Base-by-base conservation (phyloP, 2,329 filamentous ascomycete species). In the Orbilia oligospora region DNA sequence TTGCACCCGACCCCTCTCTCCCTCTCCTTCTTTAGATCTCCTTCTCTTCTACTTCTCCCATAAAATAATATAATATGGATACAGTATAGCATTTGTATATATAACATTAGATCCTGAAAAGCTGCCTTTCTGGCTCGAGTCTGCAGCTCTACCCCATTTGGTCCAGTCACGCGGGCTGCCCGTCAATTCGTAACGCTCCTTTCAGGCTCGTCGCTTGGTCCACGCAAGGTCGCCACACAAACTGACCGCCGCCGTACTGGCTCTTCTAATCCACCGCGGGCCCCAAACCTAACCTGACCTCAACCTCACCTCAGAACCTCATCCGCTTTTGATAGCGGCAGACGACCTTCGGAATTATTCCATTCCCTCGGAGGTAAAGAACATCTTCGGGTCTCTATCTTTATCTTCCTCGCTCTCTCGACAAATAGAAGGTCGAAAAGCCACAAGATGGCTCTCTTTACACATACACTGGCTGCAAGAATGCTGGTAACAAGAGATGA, bases 401-500 rank as follows among this genome's bases (percentile, higher is more conserved):
- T 36, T 12, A 30, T 36, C 33, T 36, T 9, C 33, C 3, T 36
- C 33, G 27, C 6, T 12, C 33, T 8, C 8, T 41, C 38, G 38
- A 41, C 38, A 41, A 49, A 14, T 18, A 22, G 30, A 58, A 38
- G 53, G 27, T 18, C 55, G 20, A 14, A 41, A 41, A 41, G 12
- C 38, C 38, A 20, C 16, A 20, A 20, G 44, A 53, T 63, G 63
- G 20, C 55, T 24, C 20, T 58, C 33, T 44, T 61, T 53, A 44
- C 65, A 22, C 48, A 46, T 12, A 66, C 66, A 5, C 38, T 65
- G 41, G 5, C 56, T 5, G 36, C 41, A 41, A 71, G 67, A 27
- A 71, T 77, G 73, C 73, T 77, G 53, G 55, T 51, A 16, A 20
- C 67, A 41, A 51, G 73, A 33, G 44, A 65, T 24, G 61, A 73